phyloP scores from a whole-genome alignment of 164 flowering plant species.

The Piper longum region DNA sequence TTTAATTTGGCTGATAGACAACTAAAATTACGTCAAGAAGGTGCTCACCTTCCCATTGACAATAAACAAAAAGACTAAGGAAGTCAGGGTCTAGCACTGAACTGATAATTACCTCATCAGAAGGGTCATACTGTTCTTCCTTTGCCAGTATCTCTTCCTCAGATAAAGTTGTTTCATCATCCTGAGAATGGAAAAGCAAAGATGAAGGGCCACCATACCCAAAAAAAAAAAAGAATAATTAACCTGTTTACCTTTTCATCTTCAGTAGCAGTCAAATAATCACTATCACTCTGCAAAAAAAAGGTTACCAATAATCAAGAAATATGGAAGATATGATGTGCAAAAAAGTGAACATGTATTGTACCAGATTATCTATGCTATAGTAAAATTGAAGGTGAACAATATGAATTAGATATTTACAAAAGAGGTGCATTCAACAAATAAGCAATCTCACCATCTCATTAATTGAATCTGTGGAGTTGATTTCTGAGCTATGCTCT shows the following conservation, averaged over 20 bases:
- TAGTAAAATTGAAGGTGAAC: not conserved
- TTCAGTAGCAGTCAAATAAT: conserved; percentile 46
- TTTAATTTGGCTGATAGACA: too few relatives aligned
- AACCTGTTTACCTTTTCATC: conserved; percentile 47
- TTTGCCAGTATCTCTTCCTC: conserved; percentile 90
- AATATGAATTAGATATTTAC: too few relatives aligned
- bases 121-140: conserved; percentile 39
- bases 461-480: conserved; percentile 41
- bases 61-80: too few relatives aligned
- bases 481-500: conserved; percentile 11
- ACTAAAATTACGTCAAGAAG: not conserved
- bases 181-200: conserved; percentile 28
- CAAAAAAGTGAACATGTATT: too few relatives aligned
- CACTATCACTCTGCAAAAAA: conserved; percentile 66
- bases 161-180: conserved; percentile 83
- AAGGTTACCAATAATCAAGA: not conserved
- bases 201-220: not conserved
- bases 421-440: not conserved
- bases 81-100: too few relatives aligned
- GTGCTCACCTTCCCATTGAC: not conserved
- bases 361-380: too few relatives aligned
- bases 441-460: conserved; percentile 39
- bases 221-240: not conserved
- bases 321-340: not conserved
- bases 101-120: conserved; percentile 50